phyloP scores from a whole-genome alignment of 768 basidiomycete genomes.

The Amanita pseudoporphyria region DNA sequence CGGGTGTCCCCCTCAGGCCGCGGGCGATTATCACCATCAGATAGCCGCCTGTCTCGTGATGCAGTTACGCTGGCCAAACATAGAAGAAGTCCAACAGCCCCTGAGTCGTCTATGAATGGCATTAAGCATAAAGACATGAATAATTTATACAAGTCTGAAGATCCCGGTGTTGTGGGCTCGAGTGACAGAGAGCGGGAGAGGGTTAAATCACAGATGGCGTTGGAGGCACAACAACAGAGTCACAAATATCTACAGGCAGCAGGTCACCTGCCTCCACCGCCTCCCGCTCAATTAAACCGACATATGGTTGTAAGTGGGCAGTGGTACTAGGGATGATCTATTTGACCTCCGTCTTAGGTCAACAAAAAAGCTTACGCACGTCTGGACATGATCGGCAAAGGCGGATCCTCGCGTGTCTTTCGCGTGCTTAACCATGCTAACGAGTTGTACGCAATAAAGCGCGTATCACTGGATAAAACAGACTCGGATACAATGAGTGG shows the following conservation, averaged over 20 bases:
- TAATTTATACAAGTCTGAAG: constrained; percentile 13
- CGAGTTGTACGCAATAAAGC: constrained; percentile 86
- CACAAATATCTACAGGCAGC: constrained; percentile 21
- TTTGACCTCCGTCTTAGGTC: constrained; percentile 31
- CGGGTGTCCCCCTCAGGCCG: constrained; percentile 15
- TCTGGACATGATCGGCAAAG: constrained; percentile 84
- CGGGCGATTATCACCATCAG: constrained; percentile 17
- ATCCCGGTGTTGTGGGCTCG: constrained; percentile 17
- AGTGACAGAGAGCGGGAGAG: constrained; percentile 26
- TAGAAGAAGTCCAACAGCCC: constrained; percentile 61
- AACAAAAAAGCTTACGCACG: constrained; percentile 81
- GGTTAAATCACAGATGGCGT: constrained; percentile 22
- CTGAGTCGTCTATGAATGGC: constrained; percentile 44
- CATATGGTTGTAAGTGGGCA: constrained; percentile 29
- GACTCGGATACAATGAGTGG: constrained; percentile 84
- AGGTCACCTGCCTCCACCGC: constrained; percentile 26
- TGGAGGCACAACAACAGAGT: constrained; percentile 20
- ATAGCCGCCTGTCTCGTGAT: constrained; percentile 15
- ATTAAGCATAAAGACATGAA: constrained; percentile 8
- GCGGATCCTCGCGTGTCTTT: constrained; percentile 93
- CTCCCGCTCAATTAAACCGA: constrained; percentile 28
- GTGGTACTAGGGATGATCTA: constrained; percentile 1
- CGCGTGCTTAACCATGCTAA: constrained; percentile 71
- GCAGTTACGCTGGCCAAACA: constrained; percentile 34
- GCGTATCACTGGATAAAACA: constrained; percentile 81